Evolutionary conservation across 805 yeast genomes (phyloP).

Genomic region (Candida nanaspora): DNA sequence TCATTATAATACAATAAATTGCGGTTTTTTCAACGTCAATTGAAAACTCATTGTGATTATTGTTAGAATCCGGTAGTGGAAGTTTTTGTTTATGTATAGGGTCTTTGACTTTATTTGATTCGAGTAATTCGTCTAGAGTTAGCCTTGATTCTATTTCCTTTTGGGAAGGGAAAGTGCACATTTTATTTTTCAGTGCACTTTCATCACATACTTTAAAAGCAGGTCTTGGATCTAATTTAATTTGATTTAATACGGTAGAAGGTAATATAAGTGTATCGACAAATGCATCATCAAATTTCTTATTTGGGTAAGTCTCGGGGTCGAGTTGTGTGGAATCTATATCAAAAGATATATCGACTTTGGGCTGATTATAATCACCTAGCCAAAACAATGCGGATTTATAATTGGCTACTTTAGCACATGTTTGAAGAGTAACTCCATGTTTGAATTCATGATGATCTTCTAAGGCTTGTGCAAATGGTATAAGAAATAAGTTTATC

Average conservation of each 20-base stretch:
- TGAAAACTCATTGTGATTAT: not conserved
- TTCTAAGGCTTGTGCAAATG: conserved; percentile 9
- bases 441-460: conserved; percentile 16
- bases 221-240: conserved; percentile 17
- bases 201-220: conserved; percentile 25
- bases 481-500: not conserved
- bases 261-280: conserved; percentile 18
- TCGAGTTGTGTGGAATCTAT: not conserved
- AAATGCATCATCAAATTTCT: not conserved
- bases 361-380: conserved; percentile 12
- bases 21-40: conserved; percentile 12
- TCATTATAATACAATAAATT: conserved; percentile 21
- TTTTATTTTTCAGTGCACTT: conserved; percentile 11
- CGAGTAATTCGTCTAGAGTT: conserved; percentile 14
- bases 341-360: conserved; percentile 14
- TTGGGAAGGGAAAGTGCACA: conserved; percentile 15
- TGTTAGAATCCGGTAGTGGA: not conserved
- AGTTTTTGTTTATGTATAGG: conserved; percentile 9
- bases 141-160: conserved; percentile 6
- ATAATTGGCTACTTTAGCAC: conserved; percentile 23
- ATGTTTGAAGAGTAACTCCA: conserved; percentile 19
- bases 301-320: not conserved
- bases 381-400: conserved; percentile 12
- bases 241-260: conserved; percentile 16
- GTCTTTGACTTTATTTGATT: conserved; percentile 5